Base-by-base conservation (phyloP, 495 filamentous ascomycete species). In the Tuber brumale region DNA sequence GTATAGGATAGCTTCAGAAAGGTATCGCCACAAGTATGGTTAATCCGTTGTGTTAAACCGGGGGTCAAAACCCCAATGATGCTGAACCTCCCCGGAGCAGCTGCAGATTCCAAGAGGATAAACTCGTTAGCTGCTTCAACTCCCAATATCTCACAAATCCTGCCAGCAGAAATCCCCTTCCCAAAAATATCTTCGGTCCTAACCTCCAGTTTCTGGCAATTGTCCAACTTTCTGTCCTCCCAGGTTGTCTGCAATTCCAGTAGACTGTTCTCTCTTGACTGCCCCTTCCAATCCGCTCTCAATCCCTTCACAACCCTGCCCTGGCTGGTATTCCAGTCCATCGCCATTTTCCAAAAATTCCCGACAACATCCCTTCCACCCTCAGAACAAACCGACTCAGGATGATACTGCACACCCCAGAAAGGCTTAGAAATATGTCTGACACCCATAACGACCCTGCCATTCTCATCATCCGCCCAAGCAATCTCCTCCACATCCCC, bases 321-420 rank as follows among this genome's bases (percentile, higher is more conserved):
- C 48, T 76, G 79, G 31, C 70, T 57, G 44, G 76, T 35, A 73
- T 88, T 89, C 90, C 90, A 93, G 71, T 75, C 76, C 73, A 84
- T 76, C 7, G 90, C 90, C 77, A 86, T 81, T 6, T 73, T 80
- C 87, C 94, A 97, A 93, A 94, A 99, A 77, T 92, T 93, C 69
- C 84, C 80, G 41, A 97, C 86, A 44, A 97, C 85, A 41, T 86
- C 87, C 44, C 93, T 92, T 44, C 89, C 88, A n/a, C 85, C 80
- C 71, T 89, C 89, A 7, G 95, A 97, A 81, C 95, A 97, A 78
- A 96, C 91, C 0, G 93, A 97, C 83, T 99, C 95, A 0, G 95
- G 94, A 81, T 99, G 95, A 82, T 95, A 98, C 81, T 99, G 95
- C 46, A 99, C 85, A 0, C 91, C 95, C 90, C 91, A 97, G 79